Percentiles rank a stretch among this genome's conserved stretches.
Evolutionary conservation across 805 yeast genomes (phyloP).

Genomic region (Schwanniomyces pseudopolymorphus): DNA sequence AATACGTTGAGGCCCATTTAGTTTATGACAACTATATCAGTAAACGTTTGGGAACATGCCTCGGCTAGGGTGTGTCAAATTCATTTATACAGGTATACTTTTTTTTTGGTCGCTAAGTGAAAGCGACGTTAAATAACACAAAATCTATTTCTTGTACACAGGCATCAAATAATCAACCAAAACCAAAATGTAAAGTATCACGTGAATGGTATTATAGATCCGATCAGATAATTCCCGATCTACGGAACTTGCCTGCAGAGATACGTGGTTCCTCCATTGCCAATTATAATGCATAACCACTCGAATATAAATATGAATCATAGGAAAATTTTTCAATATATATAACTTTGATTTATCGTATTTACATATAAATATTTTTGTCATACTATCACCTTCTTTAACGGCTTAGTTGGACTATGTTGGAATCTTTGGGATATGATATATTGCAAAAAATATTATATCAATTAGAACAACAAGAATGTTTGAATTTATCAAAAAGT

Average conservation of each 20-base stretch:
- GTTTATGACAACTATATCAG: neutral
- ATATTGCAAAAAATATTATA: constrained; percentile 12
- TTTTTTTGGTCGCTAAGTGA: too few species aligned
- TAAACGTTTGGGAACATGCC: too few species aligned
- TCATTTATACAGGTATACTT: too few species aligned
- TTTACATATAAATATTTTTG: too few species aligned
- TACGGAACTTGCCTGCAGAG: neutral
- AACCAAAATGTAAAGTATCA: neutral
- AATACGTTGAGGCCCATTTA: neutral
- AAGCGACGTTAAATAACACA: too few species aligned
- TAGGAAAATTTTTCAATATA: neutral
- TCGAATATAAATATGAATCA: neutral
- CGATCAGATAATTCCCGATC: constrained; percentile 11
- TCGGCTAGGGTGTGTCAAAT: neutral
- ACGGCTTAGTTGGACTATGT: too few species aligned
- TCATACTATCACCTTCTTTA: too few species aligned
- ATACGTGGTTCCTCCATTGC: neutral
- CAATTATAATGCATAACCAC: neutral
- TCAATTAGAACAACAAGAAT: constrained; percentile 13
- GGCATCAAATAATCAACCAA: neutral
- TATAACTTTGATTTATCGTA: too few species aligned
- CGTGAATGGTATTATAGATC: constrained; percentile 5
- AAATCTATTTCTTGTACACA: too few species aligned
- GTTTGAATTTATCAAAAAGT: constrained; percentile 13
- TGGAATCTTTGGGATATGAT: constrained; percentile 17